Base-by-base conservation (phyloP, 2,329 filamentous ascomycete species). In the Fusarium proliferatum region DNA sequence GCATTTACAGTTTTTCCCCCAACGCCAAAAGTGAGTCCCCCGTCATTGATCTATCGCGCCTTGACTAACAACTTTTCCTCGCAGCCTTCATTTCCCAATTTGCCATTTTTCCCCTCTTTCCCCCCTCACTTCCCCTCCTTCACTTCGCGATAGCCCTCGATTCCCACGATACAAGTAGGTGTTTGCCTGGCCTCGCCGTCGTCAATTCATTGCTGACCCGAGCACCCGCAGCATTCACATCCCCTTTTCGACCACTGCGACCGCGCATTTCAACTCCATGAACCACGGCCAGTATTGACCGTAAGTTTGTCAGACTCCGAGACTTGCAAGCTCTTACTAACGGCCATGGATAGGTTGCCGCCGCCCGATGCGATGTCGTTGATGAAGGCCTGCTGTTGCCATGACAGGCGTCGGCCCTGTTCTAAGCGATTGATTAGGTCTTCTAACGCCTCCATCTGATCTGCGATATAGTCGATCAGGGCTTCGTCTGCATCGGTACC, bases 281-380 rank as follows among this genome's bases (percentile, higher is more conserved):
- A 49, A 49, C 46, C 46, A 49, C 10, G 0, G 0, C 46, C 46
- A 49, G 3, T 23, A 49, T 33, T 0, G 6, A 0, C 28, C 46
- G 23, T 45, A 49, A 30, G 46, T 23, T 19, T 49, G 3, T 33
- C 9, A 2, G 0, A 2, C 0, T 33, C 9, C 3, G 0, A 0
- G 3, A 49, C 1, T 0, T 11, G 46, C 13, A 16, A n/a, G 1
- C 12, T 17, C 13, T n/a, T 0, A 0, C 45, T n/a, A 11, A 49
- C 28, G 0, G 13, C 13, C 2, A 12, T 6, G 16, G 0, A 6
- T 17, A 33, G 28, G 15, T 33, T 49, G 46, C 46, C 46, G 46
- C 46, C 46, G 13, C 12, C 46, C 6, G 46, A 49, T 49, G 4
- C 0, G 46, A 49, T 23, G 23, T 23, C 23, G 23, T 23, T 23